Percentiles rank a stretch among this genome's conserved stretches.
Evolutionary conservation across 164 flowering plant species (phyloP).

Genomic region (Umbellularia californica): DNA sequence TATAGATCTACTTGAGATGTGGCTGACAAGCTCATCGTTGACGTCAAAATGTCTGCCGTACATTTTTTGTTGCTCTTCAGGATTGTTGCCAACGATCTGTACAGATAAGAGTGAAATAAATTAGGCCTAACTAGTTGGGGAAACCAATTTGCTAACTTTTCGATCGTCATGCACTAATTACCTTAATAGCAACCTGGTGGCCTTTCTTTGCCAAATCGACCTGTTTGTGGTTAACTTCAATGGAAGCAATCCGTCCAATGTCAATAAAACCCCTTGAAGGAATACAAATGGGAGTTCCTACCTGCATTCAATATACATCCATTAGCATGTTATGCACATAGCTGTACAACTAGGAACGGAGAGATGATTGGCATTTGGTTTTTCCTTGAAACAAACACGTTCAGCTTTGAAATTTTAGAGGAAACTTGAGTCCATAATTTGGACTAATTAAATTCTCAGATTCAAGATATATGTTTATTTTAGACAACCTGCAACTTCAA

Average conservation of each 20-base stretch:
- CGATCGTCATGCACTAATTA: slow-evolving; percentile 19
- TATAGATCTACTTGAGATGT: slow-evolving; percentile 71
- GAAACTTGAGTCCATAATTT: background rate
- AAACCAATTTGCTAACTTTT: background rate
- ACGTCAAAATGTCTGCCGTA: slow-evolving; percentile 86
- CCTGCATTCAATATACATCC: slow-evolving; percentile 29
- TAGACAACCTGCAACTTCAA: too few species aligned
- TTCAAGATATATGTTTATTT: background rate
- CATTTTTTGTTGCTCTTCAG: slow-evolving; percentile 93
- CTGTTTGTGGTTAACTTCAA: slow-evolving; percentile 83
- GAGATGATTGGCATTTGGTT: background rate
- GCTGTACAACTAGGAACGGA: background rate
- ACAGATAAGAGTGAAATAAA: background rate
- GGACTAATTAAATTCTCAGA: background rate
- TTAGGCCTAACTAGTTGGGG: too few species aligned
- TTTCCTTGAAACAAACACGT: background rate
- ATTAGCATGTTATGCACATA: background rate
- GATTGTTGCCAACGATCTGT: slow-evolving; percentile 61
- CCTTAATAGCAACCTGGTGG: slow-evolving; percentile 91
- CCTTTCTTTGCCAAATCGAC: slow-evolving; percentile 92
- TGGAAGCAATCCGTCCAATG: slow-evolving; percentile 84
- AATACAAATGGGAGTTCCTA: slow-evolving; percentile 90
- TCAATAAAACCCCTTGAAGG: slow-evolving; percentile 72
- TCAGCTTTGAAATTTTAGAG: background rate
- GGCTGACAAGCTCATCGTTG: slow-evolving; percentile 93